These are phyloP conservation scores for Leccinum pachyderme DNA, from an alignment of 1,284 basidiomycete genomes.

Conservation along the genomic window DNA sequence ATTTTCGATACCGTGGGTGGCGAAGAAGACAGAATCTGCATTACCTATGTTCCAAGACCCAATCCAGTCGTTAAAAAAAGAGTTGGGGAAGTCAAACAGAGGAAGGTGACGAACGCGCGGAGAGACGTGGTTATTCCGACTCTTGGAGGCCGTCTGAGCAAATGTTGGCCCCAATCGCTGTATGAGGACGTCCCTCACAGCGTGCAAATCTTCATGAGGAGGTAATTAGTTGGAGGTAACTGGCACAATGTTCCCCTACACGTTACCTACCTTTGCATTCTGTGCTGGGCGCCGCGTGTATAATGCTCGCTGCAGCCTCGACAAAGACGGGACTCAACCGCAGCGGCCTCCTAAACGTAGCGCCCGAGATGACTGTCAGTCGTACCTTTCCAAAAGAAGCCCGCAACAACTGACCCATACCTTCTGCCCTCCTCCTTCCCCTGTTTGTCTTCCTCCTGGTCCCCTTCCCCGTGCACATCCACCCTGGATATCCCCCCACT, in stretches of 20 bases:
- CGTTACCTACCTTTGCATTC: constrained; percentile 52
- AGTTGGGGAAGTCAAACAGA: neutral
- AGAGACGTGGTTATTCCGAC: constrained; percentile 56
- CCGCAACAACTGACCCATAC: constrained; percentile 15
- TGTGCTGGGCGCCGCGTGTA: constrained; percentile 56
- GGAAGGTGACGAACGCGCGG: constrained; percentile 41
- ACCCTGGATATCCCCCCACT: neutral
- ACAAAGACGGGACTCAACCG: constrained; percentile 44
- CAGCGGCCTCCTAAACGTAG: constrained; percentile 34
- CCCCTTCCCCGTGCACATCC: neutral
- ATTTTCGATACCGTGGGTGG: constrained; percentile 55
- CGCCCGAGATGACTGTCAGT: constrained; percentile 9
- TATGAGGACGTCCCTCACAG: constrained; percentile 52
- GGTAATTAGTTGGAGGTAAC: neutral
- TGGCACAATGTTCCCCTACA: constrained; percentile 1
- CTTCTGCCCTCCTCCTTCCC: neutral
- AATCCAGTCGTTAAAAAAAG: constrained; percentile 3
- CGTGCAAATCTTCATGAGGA: constrained; percentile 49
- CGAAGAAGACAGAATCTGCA: constrained; percentile 49
- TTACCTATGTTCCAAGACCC: constrained; percentile 38
- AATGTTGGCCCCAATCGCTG: constrained; percentile 59
- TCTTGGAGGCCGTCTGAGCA: constrained; percentile 48
- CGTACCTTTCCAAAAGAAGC: neutral
- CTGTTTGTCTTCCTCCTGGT: neutral
- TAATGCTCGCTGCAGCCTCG: constrained; percentile 66